Evolutionary conservation across 306 rosid species (phyloP).

Genomic region (Benincasa hispida): DNA sequence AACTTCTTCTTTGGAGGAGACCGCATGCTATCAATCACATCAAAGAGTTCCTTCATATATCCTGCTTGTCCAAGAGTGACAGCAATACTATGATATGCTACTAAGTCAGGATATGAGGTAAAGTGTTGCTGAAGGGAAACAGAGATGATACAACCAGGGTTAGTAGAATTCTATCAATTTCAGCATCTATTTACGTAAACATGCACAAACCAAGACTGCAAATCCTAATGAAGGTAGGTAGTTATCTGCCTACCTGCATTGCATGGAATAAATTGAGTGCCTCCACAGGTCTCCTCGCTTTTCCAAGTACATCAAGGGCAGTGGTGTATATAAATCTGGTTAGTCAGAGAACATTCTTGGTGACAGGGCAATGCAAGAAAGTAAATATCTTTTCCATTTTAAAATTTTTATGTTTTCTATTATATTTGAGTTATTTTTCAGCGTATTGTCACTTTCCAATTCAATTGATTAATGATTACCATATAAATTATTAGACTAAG

Average conservation of each 20-base stretch:
- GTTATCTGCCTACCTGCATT: slow-evolving; percentile 53
- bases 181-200: background rate
- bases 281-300: slow-evolving; percentile 85
- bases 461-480: background rate
- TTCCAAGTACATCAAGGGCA: slow-evolving; percentile 86
- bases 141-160: slow-evolving; percentile 15
- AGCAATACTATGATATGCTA: slow-evolving; percentile 79
- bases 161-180: background rate
- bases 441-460: background rate
- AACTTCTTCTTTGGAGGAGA: slow-evolving; percentile 76
- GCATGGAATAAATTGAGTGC: slow-evolving; percentile 68
- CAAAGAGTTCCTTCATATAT: slow-evolving; percentile 80
- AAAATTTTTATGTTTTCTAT: background rate
- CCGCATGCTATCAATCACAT: slow-evolving; percentile 73
- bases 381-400: slow-evolving; percentile 2
- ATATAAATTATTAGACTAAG: background rate
- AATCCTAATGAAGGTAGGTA: background rate
- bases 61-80: slow-evolving; percentile 97
- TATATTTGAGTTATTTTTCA: background rate
- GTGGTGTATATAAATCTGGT: slow-evolving; percentile 67
- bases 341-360: background rate
- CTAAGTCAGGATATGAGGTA: slow-evolving; percentile 85
- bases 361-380: background rate
- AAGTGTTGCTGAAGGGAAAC: slow-evolving; percentile 64
- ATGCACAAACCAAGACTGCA: background rate